phyloP scores from a whole-genome alignment of 192 early-diverging fungal genomes.

The Coemansia sp. region DNA sequence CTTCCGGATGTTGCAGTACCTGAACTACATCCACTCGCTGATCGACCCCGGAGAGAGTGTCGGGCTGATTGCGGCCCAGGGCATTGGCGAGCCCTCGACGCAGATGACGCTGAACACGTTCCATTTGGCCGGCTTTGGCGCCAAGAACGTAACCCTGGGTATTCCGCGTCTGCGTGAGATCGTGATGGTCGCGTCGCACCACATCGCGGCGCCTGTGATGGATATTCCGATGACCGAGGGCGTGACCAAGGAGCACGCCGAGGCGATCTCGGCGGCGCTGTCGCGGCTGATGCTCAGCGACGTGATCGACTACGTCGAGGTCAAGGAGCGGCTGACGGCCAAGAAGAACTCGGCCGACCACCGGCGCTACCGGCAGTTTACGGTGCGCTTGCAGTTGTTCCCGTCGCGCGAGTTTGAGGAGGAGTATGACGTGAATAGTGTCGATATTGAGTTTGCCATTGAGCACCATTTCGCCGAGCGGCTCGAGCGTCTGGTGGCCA shows the following conservation, averaged over 20 bases:
- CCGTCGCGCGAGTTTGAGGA: slow-evolving; percentile 65
- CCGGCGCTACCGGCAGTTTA: slow-evolving; percentile 70
- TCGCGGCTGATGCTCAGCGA: slow-evolving; percentile 74
- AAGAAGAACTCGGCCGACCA: slow-evolving; percentile 32
- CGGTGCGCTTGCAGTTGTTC: slow-evolving; percentile 83
- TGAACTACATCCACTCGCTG: slow-evolving; percentile 91
- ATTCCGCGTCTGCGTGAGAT: slow-evolving; percentile 99
- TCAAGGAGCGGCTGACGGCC: slow-evolving; percentile 68
- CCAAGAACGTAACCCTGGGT: slow-evolving; percentile 99
- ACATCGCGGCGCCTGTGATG: slow-evolving; percentile 93
- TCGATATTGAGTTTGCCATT: slow-evolving; percentile 70
- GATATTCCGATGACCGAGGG: slow-evolving; percentile 68
- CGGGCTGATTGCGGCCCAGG: slow-evolving; percentile 94
- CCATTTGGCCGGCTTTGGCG: slow-evolving; percentile 96
- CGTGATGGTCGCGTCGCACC: slow-evolving; percentile 93
- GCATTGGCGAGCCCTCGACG: slow-evolving; percentile 98
- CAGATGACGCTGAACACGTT: slow-evolving; percentile 99
- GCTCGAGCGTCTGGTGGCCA: slow-evolving; percentile 72
- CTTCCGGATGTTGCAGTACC: slow-evolving; percentile 89
- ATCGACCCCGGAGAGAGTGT: slow-evolving; percentile 98
- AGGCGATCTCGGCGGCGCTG: slow-evolving; percentile 67
- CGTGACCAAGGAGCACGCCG: slow-evolving; percentile 61
- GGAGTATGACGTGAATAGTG: slow-evolving; percentile 68
- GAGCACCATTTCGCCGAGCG: slow-evolving; percentile 67
- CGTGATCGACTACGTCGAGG: slow-evolving; percentile 80